Percentiles rank a stretch among this genome's conserved stretches.
phyloP scores from a whole-genome alignment of 169 alveolate genomes.

The Eimeria falciformis region DNA sequence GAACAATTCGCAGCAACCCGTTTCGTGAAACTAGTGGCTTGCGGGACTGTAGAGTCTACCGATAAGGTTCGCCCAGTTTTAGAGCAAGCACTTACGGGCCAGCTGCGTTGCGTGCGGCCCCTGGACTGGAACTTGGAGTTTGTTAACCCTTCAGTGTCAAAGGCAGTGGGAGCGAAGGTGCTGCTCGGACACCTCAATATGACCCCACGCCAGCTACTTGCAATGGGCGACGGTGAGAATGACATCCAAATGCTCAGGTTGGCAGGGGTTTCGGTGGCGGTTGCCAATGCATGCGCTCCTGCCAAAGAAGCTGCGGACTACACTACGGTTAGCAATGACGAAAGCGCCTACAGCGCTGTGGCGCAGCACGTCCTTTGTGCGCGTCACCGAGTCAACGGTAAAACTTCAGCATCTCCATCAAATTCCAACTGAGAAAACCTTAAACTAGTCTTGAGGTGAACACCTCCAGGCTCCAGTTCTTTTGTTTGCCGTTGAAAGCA shows the following conservation, averaged over 20 bases:
- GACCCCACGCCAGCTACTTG: constrained; percentile 80
- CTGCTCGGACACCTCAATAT: constrained; percentile 80
- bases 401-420: too few relatives aligned
- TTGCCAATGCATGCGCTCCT: constrained; percentile 82
- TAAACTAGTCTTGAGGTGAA: too few relatives aligned
- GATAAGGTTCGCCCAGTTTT: constrained; percentile 75
- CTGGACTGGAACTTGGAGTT: constrained; percentile 82
- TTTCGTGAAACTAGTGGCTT: constrained; percentile 76
- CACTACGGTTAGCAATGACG: constrained; percentile 57
- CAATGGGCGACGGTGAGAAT: constrained; percentile 89
- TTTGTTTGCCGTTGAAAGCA: too few relatives aligned
- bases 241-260: constrained; percentile 84
- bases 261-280: constrained; percentile 83
- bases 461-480: too few relatives aligned
- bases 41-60: constrained; percentile 79
- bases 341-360: constrained; percentile 53
- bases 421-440: too few relatives aligned
- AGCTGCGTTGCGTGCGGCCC: constrained; percentile 82
- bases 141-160: constrained; percentile 80
- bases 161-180: constrained; percentile 85
- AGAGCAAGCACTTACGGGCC: constrained; percentile 79
- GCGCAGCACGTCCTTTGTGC: constrained; percentile 44
- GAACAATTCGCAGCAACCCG: constrained; percentile 29
- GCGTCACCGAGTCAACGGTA: neutral
- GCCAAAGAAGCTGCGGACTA: constrained; percentile 83